Base-by-base conservation (phyloP, 768 basidiomycete genomes). In the Chlorophyllum brunneum region DNA sequence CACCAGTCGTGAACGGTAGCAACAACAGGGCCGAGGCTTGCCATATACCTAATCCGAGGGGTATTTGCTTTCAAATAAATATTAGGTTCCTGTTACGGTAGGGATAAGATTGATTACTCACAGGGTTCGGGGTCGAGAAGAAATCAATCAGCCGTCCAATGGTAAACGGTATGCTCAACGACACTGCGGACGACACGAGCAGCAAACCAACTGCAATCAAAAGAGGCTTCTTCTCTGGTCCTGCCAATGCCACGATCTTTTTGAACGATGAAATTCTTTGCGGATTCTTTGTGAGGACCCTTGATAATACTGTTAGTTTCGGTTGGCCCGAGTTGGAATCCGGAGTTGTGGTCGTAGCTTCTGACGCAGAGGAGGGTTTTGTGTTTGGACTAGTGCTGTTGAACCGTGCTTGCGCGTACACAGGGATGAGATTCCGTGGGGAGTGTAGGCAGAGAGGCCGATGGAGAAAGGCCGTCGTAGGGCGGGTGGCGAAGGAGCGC, bases 111-210 rank as follows among this genome's bases (percentile, higher is more conserved):
- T 11, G 23, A 24, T 9, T n/a, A 73, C 83, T 56, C 63, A 93
- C 92, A n/a, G 84, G 82, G 58, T 79, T 76, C 1, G 78, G 58
- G 6, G 84, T 72, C 0, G 88, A 84, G 68, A 97, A 98, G 70
- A 88, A 93, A 70, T 98, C 95, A 56, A 99, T 97, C 46, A 98
- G 74, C 65, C 84, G 90, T 8, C 95, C 95, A 61, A 98, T 86
- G 1, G 93, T 93, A 59, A 97, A 82, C 0, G 95, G 95, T 10
- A 98, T 80, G 57, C 87, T 88, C 85, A 98, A 88, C 3, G 92
- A 89, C 18, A 99, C 90, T 2, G 87, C 74, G 7, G 92, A 92
- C 0, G 94, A 95, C n/a, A 92, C 76, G 13, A 95, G 66, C 6
- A 98, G 75, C 56, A 95, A 69, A 0, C 86, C 88, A 40, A 94